Evolutionary conservation across 2,329 filamentous ascomycete species (phyloP).

Genomic region (Kalaharituber pfeilii): DNA sequence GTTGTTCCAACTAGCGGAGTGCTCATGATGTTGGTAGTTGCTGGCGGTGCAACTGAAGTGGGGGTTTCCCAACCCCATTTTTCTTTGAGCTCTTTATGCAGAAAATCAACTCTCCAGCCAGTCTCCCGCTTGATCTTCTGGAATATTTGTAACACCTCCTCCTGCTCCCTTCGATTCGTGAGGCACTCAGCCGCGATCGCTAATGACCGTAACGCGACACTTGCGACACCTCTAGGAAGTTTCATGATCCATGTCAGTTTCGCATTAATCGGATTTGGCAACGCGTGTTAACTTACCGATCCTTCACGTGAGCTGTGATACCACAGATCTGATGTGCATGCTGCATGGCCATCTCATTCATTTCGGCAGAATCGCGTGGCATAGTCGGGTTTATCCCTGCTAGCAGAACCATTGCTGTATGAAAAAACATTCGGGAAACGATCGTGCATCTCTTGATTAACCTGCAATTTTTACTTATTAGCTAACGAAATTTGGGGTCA

Average conservation of each 20-base stretch:
- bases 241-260: conserved; percentile 1
- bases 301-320: conserved; percentile 69
- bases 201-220: conserved; percentile 61
- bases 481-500: not conserved
- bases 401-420: conserved; percentile 67
- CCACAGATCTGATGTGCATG: conserved; percentile 79
- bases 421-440: conserved; percentile 71
- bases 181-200: conserved; percentile 61
- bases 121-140: conserved; percentile 57
- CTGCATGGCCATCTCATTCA: conserved; percentile 50
- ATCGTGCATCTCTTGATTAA: conserved; percentile 67
- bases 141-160: conserved; percentile 63
- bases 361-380: conserved; percentile 42
- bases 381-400: conserved; percentile 61
- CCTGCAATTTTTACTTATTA: conserved; percentile 32
- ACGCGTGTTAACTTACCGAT: conserved; percentile 28
- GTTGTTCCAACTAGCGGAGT: not conserved
- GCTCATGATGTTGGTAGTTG: conserved; percentile 2
- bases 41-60: conserved; percentile 25
- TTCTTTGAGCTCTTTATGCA: conserved; percentile 55
- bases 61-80: conserved; percentile 59
- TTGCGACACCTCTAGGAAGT: conserved; percentile 46
- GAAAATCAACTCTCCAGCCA: conserved; percentile 57
- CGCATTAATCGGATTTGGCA: not conserved
- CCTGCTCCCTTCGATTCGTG: conserved; percentile 50